Base-by-base conservation (phyloP, 495 filamentous ascomycete genomes). In the Penicillium dipodomyicola region DNA sequence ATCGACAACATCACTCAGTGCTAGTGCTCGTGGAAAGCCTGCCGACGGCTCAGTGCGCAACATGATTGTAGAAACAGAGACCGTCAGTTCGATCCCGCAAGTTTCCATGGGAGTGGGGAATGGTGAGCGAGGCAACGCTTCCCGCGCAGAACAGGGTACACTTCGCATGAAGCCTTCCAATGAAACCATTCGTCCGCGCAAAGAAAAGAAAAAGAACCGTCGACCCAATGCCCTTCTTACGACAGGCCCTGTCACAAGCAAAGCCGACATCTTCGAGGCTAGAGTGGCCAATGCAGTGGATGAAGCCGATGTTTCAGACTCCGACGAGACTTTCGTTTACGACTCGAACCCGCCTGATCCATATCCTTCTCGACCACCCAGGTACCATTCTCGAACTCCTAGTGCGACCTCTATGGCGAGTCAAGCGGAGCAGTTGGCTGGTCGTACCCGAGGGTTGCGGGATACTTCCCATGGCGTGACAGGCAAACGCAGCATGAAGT, bases 11-110 rank as follows among this genome's bases (percentile, higher is more conserved):
- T 79, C 79, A 6, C 64, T 82, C 5, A 77, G 72, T 17, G 74
- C 68, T 23, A 64, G 69, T 55, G 67, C 73, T 4, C 80, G 80
- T 42, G 75, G 82, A 33, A 83, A 91, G 73, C 77, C 82, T 30
- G 68, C 81, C 40, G 92, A 97, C 66, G 85, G 84, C 10, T 87
- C 91, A 14, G 82, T 89, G 30, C 86, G 87, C 63, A 96, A 90
- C 61, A 98, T 98, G 94, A 97, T 90, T 37, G 93, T 98, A 12
- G 94, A 98, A 73, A 97, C 94, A 4, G 94, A 98, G 75, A 95
- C 91, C 5, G 95, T 98, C 47, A 88, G 82, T 33, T 93, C 94
- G 15, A 89, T 96, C 33, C 91, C 90, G 6, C 93, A 95, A 64
- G 85, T 95, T n/a, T 87, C 90, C 12, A 71, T 95, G 30, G 85